A percentile compares a stretch with the other conserved stretches of the same genome.
Conservation (phyloP, 208 protist genomes). For the Leishmania turanica region DNA sequence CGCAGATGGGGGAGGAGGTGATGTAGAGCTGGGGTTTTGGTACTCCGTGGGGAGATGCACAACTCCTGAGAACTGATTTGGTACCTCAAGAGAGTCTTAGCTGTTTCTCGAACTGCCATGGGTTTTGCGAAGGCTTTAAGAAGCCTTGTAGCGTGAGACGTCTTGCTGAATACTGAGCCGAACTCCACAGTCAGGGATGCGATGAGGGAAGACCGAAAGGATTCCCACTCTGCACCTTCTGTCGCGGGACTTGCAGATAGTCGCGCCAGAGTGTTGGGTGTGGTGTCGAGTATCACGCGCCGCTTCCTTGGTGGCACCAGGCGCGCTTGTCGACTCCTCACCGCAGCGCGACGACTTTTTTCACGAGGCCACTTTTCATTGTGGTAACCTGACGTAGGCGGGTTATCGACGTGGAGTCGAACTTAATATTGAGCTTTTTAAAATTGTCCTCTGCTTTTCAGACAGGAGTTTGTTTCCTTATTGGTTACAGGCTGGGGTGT, state of each 20-base stretch:
- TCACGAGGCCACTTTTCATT: not conserved
- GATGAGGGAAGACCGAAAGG: not conserved
- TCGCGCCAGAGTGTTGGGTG: no score
- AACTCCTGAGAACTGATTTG: not conserved
- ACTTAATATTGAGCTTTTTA: not conserved
- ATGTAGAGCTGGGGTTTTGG: not conserved
- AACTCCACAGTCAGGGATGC: not conserved
- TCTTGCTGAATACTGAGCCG: not conserved
- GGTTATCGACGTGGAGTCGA: not conserved
- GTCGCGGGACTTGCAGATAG: not conserved
- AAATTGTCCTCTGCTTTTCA: not conserved
- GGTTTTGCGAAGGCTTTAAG: not conserved
- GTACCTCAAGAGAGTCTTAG: not conserved
- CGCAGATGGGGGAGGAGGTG: constrained; percentile 40
- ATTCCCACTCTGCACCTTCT: no score
- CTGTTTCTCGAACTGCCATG: not conserved
- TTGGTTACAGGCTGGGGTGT: not conserved
- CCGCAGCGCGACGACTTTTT: not conserved
- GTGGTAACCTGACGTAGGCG: not conserved
- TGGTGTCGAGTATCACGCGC: not conserved
- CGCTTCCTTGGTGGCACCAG: not conserved
- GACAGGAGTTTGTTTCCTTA: not conserved
- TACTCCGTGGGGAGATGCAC: not conserved
- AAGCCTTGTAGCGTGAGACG: not conserved
- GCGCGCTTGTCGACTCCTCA: not conserved